Evolutionary conservation across 305 asterid species (phyloP), one percentile per base, ranked within the genome.

Genomic region (Fraxinus platypoda): DNA sequence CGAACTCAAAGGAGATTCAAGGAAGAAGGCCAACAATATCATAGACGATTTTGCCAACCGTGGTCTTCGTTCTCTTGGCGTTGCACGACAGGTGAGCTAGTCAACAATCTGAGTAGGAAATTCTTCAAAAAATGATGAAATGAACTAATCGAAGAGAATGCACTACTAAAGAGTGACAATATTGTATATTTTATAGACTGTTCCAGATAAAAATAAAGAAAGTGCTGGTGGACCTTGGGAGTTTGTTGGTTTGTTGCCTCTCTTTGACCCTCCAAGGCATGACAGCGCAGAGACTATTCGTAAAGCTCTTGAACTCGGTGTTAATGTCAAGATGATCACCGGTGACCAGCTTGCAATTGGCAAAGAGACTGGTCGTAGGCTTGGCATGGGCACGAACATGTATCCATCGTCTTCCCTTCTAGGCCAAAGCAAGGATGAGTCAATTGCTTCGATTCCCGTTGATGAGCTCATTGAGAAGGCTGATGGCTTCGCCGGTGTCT

Each of bases 351-450:
- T 95, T 0, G 98, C 99, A 79, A 95, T 95, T 6, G 99, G 96
- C 7, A 95, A 93, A 74, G 99, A 95, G 81, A 95, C 99, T 0
- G 99, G 98, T 1, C 97, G 99, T 1, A 88, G 99, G 78, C 94
- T 95, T 2, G 98, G 99, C 7, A 95, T 95, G 99, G 99, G 99
- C 31, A 94, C 97, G 78, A 95, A 95, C 89, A 95, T 95, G 99
- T 95, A 95, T 75, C 99, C 98, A 1, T 95, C 99, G 34, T 95
- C 99, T 31, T 88, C 97, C 81, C 97, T 95, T 77, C 94, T 95
- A 26, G 98, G 99, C 43, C 95, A 92, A 76, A 78, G 86, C 86
- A 92, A 84, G 38, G 99, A 95, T 62, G 94, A 89, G 82, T 89
- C 97, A 25, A 91, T 91, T 78, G 91, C 97, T 66, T 70, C 92